These are phyloP conservation scores for Ogataea populi-albae DNA, from an alignment of 805 yeast species.

Conservation along the genomic window DNA sequence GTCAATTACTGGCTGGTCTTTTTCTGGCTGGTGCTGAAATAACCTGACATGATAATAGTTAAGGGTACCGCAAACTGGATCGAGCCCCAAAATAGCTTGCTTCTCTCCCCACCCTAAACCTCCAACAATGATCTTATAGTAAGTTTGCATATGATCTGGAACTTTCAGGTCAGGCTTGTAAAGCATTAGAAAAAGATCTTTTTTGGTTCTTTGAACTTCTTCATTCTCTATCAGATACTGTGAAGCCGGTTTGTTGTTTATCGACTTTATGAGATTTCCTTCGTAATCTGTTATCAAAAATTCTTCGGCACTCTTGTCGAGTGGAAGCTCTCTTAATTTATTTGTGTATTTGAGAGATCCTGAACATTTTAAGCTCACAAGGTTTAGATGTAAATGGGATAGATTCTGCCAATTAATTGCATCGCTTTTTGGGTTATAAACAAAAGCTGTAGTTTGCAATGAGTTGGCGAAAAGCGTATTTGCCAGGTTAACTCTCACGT, in stretches of 20 bases:
- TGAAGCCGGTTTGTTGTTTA: constrained; percentile 57
- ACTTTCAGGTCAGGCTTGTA: constrained; percentile 5
- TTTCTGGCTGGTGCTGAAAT: constrained; percentile 15
- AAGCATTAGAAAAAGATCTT: constrained; percentile 24
- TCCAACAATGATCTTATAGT: constrained; percentile 62
- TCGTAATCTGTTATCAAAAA: constrained; percentile 46
- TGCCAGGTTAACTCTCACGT: constrained; percentile 16
- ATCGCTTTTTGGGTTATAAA: constrained; percentile 11
- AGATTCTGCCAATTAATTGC: constrained; percentile 15
- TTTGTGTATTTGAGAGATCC: constrained; percentile 8
- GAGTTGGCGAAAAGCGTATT: constrained; percentile 29
- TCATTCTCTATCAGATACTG: constrained; percentile 47
- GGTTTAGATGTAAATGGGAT: constrained; percentile 4
- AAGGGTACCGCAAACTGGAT: constrained; percentile 47
- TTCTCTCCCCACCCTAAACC: constrained; percentile 78
- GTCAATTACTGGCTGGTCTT: not conserved
- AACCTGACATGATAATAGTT: constrained; percentile 19
- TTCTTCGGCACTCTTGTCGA: constrained; percentile 17
- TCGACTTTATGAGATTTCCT: constrained; percentile 58
- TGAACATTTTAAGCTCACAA: not conserved
- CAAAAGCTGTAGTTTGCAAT: constrained; percentile 25
- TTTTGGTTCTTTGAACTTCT: constrained; percentile 28
- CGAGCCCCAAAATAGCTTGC: constrained; percentile 61
- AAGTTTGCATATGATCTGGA: constrained; percentile 22
- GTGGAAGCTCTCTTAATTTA: constrained; percentile 12